Percentiles rank a stretch among this genome's conserved stretches.
These are phyloP conservation scores for Iberis amara DNA, from an alignment of 441 rosid genomes.

Conservation along the genomic window DNA sequence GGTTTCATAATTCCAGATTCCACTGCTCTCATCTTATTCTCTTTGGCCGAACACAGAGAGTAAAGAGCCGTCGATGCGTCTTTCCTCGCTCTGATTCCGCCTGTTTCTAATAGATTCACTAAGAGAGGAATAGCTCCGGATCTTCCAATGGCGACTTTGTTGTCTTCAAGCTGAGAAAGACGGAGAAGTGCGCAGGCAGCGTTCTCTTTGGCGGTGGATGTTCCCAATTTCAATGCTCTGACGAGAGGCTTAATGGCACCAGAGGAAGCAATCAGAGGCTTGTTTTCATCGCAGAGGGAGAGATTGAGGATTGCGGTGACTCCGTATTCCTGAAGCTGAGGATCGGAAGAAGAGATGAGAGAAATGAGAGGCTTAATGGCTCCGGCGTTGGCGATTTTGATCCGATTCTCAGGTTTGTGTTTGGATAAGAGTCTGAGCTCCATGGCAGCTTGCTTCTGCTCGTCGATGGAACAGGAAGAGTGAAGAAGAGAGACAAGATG, in stretches of 20 bases:
- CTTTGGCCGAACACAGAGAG: slow-evolving; percentile 65
- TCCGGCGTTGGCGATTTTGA: slow-evolving; percentile 76
- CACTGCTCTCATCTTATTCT: slow-evolving; percentile 75
- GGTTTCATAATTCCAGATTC: slow-evolving; percentile 75
- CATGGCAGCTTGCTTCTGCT: slow-evolving; percentile 90
- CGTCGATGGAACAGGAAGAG: slow-evolving; percentile 67
- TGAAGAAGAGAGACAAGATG: slow-evolving; percentile 64
- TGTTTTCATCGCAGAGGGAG: slow-evolving; percentile 91
- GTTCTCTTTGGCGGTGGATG: slow-evolving; percentile 78
- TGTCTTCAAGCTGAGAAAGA: slow-evolving; percentile 66
- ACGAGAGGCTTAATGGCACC: slow-evolving; percentile 86
- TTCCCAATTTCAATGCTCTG: slow-evolving; percentile 60
- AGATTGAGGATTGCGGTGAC: slow-evolving; percentile 83
- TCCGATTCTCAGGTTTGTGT: slow-evolving; percentile 74
- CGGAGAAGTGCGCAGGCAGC: slow-evolving; percentile 86
- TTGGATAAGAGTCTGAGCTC: slow-evolving; percentile 86
- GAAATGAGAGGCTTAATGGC: slow-evolving; percentile 72
- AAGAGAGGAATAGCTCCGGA: slow-evolving; percentile 79
- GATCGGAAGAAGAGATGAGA: slow-evolving; percentile 59
- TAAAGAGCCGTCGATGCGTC: slow-evolving; percentile 88
- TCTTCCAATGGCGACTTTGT: slow-evolving; percentile 78
- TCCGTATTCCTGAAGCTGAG: slow-evolving; percentile 79
- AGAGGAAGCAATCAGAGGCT: slow-evolving; percentile 54
- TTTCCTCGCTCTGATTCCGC: slow-evolving; percentile 73
- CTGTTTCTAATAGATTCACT: slow-evolving; percentile 59